Percentiles rank a stretch among this genome's conserved stretches.
Conservation (phyloP, 352 stramenopile species). For the Aphanomyces invadans region DNA sequence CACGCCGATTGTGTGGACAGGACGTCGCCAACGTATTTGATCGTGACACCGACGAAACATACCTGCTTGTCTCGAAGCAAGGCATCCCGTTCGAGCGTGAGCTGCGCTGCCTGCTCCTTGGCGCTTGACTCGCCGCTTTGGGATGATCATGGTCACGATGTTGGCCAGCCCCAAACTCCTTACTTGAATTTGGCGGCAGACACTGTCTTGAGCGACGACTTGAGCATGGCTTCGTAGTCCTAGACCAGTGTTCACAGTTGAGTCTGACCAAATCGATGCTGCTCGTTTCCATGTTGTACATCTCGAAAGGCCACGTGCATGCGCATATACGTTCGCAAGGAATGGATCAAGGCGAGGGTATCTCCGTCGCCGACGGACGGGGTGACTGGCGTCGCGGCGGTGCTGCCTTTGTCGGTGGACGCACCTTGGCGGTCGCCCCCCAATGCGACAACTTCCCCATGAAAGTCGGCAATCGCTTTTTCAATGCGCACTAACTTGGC, state of each 20-base stretch:
- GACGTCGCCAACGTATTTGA: not conserved
- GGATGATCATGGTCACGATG: no score
- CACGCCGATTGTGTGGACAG: no score
- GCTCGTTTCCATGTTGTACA: conserved; percentile 33
- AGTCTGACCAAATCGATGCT: no score
- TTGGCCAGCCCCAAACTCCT: not conserved
- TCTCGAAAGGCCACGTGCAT: conserved; percentile 49
- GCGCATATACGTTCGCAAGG: conserved; percentile 55
- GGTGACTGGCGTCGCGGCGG: not conserved
- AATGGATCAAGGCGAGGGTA: conserved; percentile 49
- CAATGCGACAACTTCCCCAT: conserved; percentile 47
- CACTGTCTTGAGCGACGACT: conserved; percentile 27
- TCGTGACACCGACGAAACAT: not conserved
- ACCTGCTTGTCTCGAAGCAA: conserved; percentile 4
- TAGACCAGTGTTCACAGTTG: no score
- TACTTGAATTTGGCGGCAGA: conserved; percentile 32
- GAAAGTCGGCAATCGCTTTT: conserved; percentile 56
- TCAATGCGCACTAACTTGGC: conserved; percentile 57
- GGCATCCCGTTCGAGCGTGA: not conserved
- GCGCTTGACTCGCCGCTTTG: not conserved
- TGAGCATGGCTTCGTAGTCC: conserved; percentile 29
- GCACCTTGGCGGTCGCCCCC: conserved; percentile 29
- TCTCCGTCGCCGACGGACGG: conserved; percentile 6
- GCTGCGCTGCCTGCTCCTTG: not conserved
- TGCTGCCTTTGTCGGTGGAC: conserved; percentile 20